phyloP scores from a whole-genome alignment of 2,329 filamentous ascomycete species.

The Didymella pinodella region DNA sequence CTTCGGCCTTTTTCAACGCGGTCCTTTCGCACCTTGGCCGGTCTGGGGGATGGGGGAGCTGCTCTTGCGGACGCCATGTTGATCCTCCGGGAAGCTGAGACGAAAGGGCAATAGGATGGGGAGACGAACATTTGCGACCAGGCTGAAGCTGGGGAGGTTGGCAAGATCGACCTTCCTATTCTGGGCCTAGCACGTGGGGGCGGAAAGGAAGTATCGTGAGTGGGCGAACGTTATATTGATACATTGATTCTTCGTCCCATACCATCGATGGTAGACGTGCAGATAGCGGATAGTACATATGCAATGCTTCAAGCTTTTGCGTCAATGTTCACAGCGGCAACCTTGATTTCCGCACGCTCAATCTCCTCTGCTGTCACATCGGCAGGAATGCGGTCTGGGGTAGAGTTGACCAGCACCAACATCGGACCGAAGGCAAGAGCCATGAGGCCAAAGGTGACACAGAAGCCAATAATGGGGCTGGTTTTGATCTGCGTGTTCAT shows the following conservation, averaged over 20 bases:
- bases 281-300: too few species aligned
- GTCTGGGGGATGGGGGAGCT: too few species aligned
- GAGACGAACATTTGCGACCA: not conserved
- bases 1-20: too few species aligned
- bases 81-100: too few species aligned
- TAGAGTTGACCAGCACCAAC: conserved; percentile 42
- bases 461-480: conserved; percentile 39
- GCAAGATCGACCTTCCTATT: conserved; percentile 1
- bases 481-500: conserved; percentile 45
- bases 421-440: conserved; percentile 42
- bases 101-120: not conserved
- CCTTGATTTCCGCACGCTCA: conserved; percentile 27
- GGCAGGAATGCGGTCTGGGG: conserved; percentile 45
- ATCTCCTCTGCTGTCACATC: conserved; percentile 41
- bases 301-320: conserved; percentile 19
- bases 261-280: too few species aligned
- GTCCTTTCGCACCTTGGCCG: too few species aligned
- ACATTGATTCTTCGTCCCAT: too few species aligned
- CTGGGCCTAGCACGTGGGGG: conserved; percentile 12
- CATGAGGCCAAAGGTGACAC: conserved; percentile 47
- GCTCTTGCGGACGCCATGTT: too few species aligned
- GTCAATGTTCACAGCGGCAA: conserved; percentile 23
- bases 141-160: not conserved
- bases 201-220: not conserved
- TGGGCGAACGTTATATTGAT: not conserved